Evolutionary conservation across 441 rosid genomes (phyloP).

Genomic region (Lepidium campestre): DNA sequence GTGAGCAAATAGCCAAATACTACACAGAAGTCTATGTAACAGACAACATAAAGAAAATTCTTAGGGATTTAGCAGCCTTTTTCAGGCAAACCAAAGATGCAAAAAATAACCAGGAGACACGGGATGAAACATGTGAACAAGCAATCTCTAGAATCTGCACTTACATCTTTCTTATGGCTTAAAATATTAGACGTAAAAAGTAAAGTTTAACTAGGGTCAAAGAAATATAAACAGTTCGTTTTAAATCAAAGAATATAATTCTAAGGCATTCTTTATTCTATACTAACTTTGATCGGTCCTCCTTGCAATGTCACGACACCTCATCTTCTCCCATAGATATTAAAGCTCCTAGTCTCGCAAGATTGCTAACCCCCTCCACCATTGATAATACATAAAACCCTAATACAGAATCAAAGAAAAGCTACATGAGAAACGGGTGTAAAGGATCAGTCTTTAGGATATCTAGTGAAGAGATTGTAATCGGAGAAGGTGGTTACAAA

Average conservation of each 20-base stretch:
- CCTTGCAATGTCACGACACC: slow-evolving; percentile 77
- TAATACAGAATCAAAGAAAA: too few species aligned
- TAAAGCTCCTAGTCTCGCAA: too few species aligned
- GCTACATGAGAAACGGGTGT: too few species aligned
- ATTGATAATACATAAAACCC: too few species aligned
- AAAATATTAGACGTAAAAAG: slow-evolving; percentile 51
- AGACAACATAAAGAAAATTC: not conserved
- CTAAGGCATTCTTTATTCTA: not conserved
- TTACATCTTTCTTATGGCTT: slow-evolving; percentile 77
- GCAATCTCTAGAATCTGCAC: slow-evolving; percentile 91
- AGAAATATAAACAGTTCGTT: not conserved
- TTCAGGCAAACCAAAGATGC: not conserved
- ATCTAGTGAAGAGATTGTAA: too few species aligned
- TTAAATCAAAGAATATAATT: not conserved
- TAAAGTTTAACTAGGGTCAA: not conserved
- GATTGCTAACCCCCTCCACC: too few species aligned
- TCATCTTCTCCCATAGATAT: slow-evolving; percentile 94
- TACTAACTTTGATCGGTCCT: slow-evolving; percentile 72
- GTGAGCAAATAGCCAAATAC: slow-evolving; percentile 67
- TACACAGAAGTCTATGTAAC: slow-evolving; percentile 63
- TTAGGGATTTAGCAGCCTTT: not conserved
- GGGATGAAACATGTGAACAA: slow-evolving; percentile 78
- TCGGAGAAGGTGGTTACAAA: too few species aligned
- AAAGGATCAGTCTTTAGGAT: too few species aligned
- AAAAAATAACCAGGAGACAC: slow-evolving; percentile 75